Evolutionary conservation across 257 asterid genomes (phyloP).

Genomic region (Striga asiatica): DNA sequence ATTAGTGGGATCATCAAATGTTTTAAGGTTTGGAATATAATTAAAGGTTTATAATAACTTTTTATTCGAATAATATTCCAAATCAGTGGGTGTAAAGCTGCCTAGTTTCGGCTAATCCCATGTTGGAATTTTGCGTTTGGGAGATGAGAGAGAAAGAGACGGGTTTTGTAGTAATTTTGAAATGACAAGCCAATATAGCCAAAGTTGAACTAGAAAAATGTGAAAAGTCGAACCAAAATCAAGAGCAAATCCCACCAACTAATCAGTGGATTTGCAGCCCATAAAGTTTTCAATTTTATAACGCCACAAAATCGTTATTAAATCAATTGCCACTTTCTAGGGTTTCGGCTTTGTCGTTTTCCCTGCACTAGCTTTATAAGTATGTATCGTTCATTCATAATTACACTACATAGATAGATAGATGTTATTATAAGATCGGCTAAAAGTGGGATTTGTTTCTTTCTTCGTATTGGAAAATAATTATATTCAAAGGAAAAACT

Average conservation of each 20-base stretch:
- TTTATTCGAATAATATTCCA: slow-evolving; percentile 13
- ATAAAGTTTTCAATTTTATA: background rate
- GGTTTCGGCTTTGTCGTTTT: slow-evolving; percentile 18
- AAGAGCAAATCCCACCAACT: slow-evolving; percentile 30
- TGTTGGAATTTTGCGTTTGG: slow-evolving; percentile 4
- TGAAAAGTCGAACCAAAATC: slow-evolving; percentile 14
- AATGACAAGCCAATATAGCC: too few species aligned
- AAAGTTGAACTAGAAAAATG: background rate
- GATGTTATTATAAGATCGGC: too few species aligned
- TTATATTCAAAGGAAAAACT: too few species aligned
- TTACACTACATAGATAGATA: too few species aligned
- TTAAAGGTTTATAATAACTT: background rate
- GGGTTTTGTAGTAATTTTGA: too few species aligned
- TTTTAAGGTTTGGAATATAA: slow-evolving; percentile 18
- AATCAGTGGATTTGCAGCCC: slow-evolving; percentile 23
- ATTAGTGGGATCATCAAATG: slow-evolving; percentile 20
- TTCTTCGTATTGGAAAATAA: too few species aligned
- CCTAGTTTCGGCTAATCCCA: slow-evolving; percentile 20
- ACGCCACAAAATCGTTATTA: background rate
- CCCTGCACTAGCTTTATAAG: background rate
- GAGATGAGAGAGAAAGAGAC: too few species aligned
- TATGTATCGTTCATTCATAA: too few species aligned
- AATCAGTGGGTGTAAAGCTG: slow-evolving; percentile 25
- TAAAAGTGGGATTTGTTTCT: too few species aligned
- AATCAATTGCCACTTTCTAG: slow-evolving; percentile 32